Percentiles rank a stretch among this genome's conserved stretches.
Evolutionary conservation across 1,284 basidiomycete genomes (phyloP).

Genomic region (Moesziomyces aphidis): DNA sequence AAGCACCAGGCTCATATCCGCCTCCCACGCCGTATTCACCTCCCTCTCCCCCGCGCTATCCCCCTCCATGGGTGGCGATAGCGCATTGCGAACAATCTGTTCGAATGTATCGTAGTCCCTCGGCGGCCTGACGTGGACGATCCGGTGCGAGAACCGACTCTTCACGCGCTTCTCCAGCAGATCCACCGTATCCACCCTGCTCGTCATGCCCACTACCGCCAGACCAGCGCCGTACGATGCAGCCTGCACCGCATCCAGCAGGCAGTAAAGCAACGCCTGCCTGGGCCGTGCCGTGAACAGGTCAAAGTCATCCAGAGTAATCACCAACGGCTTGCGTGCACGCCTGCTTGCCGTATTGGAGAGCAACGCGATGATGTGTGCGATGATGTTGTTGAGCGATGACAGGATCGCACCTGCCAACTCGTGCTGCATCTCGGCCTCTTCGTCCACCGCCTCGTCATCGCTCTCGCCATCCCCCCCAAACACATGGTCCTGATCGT

Average conservation of each 20-base stretch:
- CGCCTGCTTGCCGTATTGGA: constrained; percentile 22
- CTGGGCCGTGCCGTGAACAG: constrained; percentile 55
- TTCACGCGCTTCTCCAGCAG: constrained; percentile 66
- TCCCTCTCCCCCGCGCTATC: background rate
- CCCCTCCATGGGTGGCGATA: background rate
- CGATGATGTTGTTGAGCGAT: constrained; percentile 51
- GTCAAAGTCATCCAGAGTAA: constrained; percentile 64
- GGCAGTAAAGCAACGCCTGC: constrained; percentile 65
- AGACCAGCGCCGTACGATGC: constrained; percentile 60
- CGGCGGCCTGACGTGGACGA: constrained; percentile 57
- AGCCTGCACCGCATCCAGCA: constrained; percentile 65
- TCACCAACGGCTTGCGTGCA: constrained; percentile 52
- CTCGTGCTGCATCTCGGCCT: constrained; percentile 42
- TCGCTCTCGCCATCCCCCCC: constrained; percentile 36
- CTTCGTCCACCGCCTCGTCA: constrained; percentile 19
- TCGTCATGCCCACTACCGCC: constrained; percentile 59
- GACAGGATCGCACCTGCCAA: constrained; percentile 31
- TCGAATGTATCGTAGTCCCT: constrained; percentile 32
- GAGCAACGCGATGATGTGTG: constrained; percentile 60
- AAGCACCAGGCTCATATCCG: constrained; percentile 28
- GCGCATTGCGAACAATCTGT: constrained; percentile 44
- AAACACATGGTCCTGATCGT: constrained; percentile 22
- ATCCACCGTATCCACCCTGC: constrained; percentile 58
- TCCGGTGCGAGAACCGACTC: constrained; percentile 64
- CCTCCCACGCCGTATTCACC: constrained; percentile 32